phyloP scores from a whole-genome alignment of 345 rosid genomes.

The thale cress (Arabidopsis thaliana) region DNA sequence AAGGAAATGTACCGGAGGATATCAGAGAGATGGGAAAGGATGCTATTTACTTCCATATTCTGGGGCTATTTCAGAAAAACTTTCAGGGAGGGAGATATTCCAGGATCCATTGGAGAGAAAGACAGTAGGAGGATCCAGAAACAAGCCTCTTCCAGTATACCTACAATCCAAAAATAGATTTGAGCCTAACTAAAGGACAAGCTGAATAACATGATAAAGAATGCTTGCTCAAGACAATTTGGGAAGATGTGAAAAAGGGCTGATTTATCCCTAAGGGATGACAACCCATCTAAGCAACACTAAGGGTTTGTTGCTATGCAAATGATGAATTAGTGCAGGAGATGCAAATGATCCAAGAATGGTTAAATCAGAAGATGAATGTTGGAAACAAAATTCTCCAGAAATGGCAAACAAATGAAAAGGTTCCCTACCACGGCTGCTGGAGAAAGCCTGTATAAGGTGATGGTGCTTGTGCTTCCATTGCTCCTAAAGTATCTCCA shows the following conservation, averaged over 20 bases:
- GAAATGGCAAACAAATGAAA: background rate
- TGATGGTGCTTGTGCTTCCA: conserved; percentile 99
- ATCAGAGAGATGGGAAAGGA: conserved; percentile 1
- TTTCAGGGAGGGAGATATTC: conserved; percentile 71
- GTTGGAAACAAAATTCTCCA: too few species aligned
- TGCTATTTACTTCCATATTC: conserved; percentile 54
- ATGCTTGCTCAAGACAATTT: conserved; percentile 3
- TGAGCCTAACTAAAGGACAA: background rate
- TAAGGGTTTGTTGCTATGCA: background rate
- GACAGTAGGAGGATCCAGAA: conserved; percentile 90
- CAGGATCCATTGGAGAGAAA: conserved; percentile 63
- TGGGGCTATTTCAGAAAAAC: conserved; percentile 44
- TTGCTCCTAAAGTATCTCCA: conserved; percentile 98
- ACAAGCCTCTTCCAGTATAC: conserved; percentile 94
- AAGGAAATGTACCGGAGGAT: background rate
- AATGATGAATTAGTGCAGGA: background rate
- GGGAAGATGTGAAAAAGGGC: background rate
- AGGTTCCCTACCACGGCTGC: conserved; percentile 79
- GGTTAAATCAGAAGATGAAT: too few species aligned
- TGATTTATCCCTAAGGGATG: background rate
- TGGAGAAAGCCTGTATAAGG: conserved; percentile 87
- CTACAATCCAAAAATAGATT: conserved; percentile 47
- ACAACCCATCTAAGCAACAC: background rate
- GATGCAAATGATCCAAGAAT: conserved; percentile 26
- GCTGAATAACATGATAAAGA: background rate